These are phyloP conservation scores for Verticillium nubilum DNA, from an alignment of 2,329 filamentous ascomycete species.

Conservation along the genomic window DNA sequence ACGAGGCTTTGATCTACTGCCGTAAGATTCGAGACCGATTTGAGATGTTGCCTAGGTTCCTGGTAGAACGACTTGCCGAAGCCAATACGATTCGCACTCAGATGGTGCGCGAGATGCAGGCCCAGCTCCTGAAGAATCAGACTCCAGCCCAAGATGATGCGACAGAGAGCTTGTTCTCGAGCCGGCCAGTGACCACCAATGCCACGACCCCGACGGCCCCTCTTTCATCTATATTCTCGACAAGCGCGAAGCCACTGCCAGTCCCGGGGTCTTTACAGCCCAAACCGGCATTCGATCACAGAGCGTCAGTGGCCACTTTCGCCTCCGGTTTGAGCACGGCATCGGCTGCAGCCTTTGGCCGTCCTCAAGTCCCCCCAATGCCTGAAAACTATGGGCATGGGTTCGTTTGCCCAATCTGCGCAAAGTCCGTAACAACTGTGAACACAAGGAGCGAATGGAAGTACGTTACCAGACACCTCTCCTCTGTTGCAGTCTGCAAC, in stretches of 20 bases:
- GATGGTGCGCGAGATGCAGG: neutral
- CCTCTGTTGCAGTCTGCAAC: neutral
- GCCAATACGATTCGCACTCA: conserved; percentile 1
- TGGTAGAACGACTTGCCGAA: conserved; percentile 5
- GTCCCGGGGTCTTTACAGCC: neutral
- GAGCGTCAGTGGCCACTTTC: conserved; percentile 4
- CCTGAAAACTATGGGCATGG: neutral
- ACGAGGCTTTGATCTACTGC: conserved; percentile 4
- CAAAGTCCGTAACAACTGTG: neutral
- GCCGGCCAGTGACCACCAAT: neutral
- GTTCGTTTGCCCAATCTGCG: neutral
- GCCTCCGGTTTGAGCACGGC: conserved; percentile 1
- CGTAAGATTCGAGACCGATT: conserved; percentile 5
- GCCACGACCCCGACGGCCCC: neutral
- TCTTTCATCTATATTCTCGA: neutral
- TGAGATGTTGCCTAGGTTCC: neutral
- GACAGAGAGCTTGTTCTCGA: neutral
- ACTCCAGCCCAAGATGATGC: neutral
- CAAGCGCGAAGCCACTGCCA: neutral
- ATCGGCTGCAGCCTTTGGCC: neutral
- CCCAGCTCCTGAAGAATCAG: neutral
- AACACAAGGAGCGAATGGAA: neutral
- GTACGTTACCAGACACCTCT: neutral
- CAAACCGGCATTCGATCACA: neutral
- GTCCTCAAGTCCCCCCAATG: conserved; percentile 2